Conservation (phyloP, 768 basidiomycete species). For the Cyathus striatus region DNA sequence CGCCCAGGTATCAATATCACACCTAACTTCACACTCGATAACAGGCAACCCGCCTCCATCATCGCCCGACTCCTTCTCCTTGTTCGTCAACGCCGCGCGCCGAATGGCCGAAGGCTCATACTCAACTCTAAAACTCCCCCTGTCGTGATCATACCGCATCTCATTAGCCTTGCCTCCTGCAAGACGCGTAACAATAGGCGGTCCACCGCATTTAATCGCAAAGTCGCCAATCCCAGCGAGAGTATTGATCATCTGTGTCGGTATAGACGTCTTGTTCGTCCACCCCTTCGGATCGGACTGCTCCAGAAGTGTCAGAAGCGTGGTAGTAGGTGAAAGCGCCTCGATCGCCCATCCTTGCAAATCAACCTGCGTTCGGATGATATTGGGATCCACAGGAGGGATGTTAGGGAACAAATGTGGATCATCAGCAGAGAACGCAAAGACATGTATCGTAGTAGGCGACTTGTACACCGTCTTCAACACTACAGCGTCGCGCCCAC, state of each 20-base stretch:
- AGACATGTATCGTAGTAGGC: conserved; percentile 89
- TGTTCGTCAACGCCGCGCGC: conserved; percentile 19
- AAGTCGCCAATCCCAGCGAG: conserved; percentile 94
- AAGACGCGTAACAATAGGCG: conserved; percentile 84
- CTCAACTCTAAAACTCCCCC: conserved; percentile 73
- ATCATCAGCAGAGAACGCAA: conserved; percentile 92
- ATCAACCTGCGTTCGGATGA: conserved; percentile 93
- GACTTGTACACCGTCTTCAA: conserved; percentile 97
- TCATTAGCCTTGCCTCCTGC: conserved; percentile 71
- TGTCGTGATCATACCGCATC: conserved; percentile 85
- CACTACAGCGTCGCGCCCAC: conserved; percentile 86
- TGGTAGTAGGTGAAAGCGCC: conserved; percentile 90
- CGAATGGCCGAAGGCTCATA: conserved; percentile 67
- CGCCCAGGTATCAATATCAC: conserved; percentile 89
- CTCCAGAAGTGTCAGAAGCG: conserved; percentile 87
- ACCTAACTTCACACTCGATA: conserved; percentile 87
- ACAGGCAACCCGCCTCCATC: conserved; percentile 34
- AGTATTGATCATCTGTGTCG: conserved; percentile 86
- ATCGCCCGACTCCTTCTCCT: conserved; percentile 14
- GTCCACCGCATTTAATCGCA: conserved; percentile 92
- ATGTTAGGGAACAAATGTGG: conserved; percentile 76
- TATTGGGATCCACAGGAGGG: conserved; percentile 62
- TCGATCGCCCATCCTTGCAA: conserved; percentile 99
- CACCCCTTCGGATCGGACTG: conserved; percentile 98
- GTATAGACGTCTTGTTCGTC: conserved; percentile 92